Percentiles rank a stretch among this genome's conserved stretches.
These are phyloP conservation scores for Hanseniaspora vineae DNA, from an alignment of 805 yeast species.

Conservation along the genomic window DNA sequence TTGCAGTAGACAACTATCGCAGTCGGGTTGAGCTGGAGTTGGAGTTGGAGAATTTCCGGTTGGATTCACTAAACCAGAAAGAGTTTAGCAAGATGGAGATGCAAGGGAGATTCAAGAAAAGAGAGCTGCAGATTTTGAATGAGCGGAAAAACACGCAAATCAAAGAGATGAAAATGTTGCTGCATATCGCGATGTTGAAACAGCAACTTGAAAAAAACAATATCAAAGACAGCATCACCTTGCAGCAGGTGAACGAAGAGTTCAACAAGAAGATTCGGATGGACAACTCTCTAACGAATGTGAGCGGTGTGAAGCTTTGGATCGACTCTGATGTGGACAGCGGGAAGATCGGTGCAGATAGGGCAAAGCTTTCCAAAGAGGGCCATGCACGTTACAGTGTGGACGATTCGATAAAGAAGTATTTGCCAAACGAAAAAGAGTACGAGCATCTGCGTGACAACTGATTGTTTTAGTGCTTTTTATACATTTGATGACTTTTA, in stretches of 20 bases:
- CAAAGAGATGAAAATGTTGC: conserved; percentile 44
- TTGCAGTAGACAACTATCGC: conserved; percentile 40
- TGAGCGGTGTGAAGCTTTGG: conserved; percentile 47
- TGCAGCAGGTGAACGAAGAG: conserved; percentile 39
- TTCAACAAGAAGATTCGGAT: conserved; percentile 47
- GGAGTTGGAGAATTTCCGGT: conserved; percentile 20
- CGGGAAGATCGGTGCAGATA: not conserved
- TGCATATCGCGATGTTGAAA: conserved; percentile 55
- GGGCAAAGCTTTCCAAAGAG: no score
- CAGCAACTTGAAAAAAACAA: conserved; percentile 48
- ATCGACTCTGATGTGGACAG: conserved; percentile 34
- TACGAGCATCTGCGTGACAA: conserved; percentile 24
- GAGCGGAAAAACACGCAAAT: conserved; percentile 36
- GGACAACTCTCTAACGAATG: conserved; percentile 41
- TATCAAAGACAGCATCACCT: conserved; percentile 37
- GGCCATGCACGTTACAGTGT: no score
- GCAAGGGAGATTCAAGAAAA: conserved; percentile 36
- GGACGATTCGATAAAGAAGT: conserved; percentile 30
- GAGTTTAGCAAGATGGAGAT: conserved; percentile 33
- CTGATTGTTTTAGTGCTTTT: not conserved
- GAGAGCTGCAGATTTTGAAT: conserved; percentile 38
- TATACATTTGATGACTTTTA: no score
- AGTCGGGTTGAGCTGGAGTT: conserved; percentile 27
- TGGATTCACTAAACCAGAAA: conserved; percentile 21
- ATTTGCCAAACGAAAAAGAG: conserved; percentile 48